Conservation (phyloP, 2,329 filamentous ascomycete genomes). For the Leptographium lundbergii region DNA sequence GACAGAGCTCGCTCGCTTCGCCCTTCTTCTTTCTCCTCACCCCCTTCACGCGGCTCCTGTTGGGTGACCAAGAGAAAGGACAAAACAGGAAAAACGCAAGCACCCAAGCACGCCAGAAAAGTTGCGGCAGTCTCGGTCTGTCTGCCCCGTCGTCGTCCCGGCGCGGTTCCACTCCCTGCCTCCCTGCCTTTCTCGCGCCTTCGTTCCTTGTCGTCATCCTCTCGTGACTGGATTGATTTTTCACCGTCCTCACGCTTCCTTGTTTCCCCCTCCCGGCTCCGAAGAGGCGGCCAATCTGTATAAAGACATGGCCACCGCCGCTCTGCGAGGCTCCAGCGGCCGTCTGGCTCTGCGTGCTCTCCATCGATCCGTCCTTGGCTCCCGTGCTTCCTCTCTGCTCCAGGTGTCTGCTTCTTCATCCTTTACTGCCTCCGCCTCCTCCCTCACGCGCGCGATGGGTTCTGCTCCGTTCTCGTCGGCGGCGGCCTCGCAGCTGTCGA, state of each 20-base stretch:
- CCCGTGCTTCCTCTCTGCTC: background rate
- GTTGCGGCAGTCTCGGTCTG: no score
- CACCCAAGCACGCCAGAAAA: no score
- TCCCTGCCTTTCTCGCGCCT: no score
- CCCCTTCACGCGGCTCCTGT: no score
- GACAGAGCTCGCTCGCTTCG: background rate
- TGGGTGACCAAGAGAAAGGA: background rate
- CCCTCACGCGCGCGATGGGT: constrained; percentile 8
- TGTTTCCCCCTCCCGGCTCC: no score
- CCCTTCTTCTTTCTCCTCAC: background rate
- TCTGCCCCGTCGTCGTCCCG: no score
- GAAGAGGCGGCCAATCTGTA: background rate
- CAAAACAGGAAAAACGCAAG: background rate
- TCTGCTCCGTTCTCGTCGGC: constrained; percentile 6
- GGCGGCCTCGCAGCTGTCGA: constrained; percentile 15
- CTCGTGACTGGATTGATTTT: background rate
- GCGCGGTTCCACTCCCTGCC: no score
- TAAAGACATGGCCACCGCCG: constrained; percentile 9
- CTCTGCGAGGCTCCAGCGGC: constrained; percentile 6
- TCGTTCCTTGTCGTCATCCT: no score
- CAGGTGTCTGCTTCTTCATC: background rate
- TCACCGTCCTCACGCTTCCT: background rate
- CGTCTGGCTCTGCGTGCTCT: constrained; percentile 1
- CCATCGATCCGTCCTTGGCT: background rate
- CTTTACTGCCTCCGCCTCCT: background rate